Base-by-base conservation (phyloP, 331 rosid genomes). In the Saraca asoca region DNA sequence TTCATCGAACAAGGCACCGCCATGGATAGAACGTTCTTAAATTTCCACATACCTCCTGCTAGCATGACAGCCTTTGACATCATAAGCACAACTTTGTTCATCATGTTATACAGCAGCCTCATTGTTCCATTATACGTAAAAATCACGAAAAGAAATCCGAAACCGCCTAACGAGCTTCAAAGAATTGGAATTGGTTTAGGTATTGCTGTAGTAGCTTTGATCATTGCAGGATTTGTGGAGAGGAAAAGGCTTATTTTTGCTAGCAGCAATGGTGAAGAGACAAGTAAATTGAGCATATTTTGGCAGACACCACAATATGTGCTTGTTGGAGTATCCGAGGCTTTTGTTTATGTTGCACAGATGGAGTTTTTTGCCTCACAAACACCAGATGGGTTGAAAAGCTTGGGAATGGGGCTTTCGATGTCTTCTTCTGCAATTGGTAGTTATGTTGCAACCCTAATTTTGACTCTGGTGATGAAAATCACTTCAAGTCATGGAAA, bases 221-320 rank as follows among this genome's bases (percentile, higher is more conserved):
- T 68, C 16, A 71, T 70, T 24, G 86, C 87, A 20, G 88, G 88
- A n/a, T 42, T 78, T 3, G 83, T 87, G 0, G 86, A 84, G 77
- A 68, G 64, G 11, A 64, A 58, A 58, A 74, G 88, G 41, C 73
- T 82, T 5, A 39, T 46, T 16, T 43, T 66, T 53, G 83, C 83
- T 4, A 45, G 19, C 14, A 11, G 6, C 2, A 12, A 7, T 9
- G 70, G 82, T 1, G 39, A 70, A 70, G 85, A 78, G 43, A 71
- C 72, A 12, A 82, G 90, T 44, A 63, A 85, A 14, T 56, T 79
- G 71, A 82, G 88, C 48, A 82, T 85, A 7, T 71, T 88, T 51
- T 85, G 91, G 91, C 89, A 81, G 60, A 53, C 78, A 15, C 85
- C 88, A 2, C 87, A 88, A 20, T 82, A 78, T 57, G 79, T 82